phyloP scores from a whole-genome alignment of 2,329 filamentous ascomycete species.

The Scedosporium minutisporum region DNA sequence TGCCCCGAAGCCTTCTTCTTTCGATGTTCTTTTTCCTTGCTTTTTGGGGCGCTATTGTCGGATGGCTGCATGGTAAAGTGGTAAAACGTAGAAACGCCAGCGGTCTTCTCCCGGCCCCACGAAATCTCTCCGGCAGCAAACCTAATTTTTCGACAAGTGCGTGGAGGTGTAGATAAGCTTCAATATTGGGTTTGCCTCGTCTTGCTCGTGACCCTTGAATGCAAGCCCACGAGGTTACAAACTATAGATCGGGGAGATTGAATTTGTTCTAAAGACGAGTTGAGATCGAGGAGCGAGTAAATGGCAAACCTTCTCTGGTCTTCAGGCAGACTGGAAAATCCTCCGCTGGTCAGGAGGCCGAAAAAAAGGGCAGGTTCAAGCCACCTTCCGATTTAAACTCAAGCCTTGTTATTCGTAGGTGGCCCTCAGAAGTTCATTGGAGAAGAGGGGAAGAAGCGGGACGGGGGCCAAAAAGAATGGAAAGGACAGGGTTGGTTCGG shows the following conservation, averaged over 20 bases:
- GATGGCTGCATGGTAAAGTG: too few species aligned
- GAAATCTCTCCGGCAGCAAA: background rate
- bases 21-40: too few species aligned
- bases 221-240: background rate
- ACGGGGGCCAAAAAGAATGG: slow-evolving; percentile 4
- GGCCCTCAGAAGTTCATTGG: background rate
- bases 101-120: background rate
- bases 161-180: too few species aligned
- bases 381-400: background rate
- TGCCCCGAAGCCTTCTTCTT: too few species aligned
- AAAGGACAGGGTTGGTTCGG: background rate
- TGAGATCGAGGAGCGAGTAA: too few species aligned
- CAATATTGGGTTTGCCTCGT: background rate
- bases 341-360: background rate
- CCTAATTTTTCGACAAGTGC: background rate
- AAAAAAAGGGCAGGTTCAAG: background rate
- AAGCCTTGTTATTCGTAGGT: background rate
- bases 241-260: background rate
- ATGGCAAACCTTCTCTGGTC: too few species aligned
- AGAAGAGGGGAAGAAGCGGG: background rate
- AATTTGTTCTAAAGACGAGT: too few species aligned
- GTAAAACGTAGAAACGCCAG: too few species aligned
- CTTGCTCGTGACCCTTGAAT: background rate
- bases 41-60: too few species aligned
- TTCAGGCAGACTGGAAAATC: background rate